Evolutionary conservation across 257 asterid genomes (phyloP).

Genomic region (Leonotis leonurus): DNA sequence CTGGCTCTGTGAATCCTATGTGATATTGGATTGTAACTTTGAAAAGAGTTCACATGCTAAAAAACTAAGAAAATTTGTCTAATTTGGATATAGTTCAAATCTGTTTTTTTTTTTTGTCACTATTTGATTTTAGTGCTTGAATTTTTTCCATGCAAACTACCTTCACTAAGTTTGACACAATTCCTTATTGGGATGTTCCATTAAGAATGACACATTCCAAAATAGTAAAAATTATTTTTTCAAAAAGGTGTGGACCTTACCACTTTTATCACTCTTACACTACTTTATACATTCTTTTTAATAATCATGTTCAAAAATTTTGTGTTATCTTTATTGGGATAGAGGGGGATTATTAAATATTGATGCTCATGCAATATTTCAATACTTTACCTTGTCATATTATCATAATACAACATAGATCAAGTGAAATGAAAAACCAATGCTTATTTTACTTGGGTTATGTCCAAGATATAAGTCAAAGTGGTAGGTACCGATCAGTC

Average conservation of each 20-base stretch:
- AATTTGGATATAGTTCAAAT: neutral
- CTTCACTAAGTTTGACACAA: too few relatives aligned
- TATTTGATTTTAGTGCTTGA: neutral
- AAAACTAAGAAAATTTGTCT: neutral
- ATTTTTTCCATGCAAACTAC: conserved; percentile 1
- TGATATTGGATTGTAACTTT: neutral
- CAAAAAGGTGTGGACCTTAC: too few relatives aligned
- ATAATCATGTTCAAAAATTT: too few relatives aligned
- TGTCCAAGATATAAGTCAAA: conserved; percentile 15
- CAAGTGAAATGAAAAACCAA: conserved; percentile 10
- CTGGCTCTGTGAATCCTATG: neutral
- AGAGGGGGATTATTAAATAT: neutral
- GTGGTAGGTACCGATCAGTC: conserved; percentile 35
- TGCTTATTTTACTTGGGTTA: conserved; percentile 11
- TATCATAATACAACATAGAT: conserved; percentile 19
- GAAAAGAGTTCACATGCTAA: neutral
- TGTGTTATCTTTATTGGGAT: too few relatives aligned
- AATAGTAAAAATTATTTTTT: too few relatives aligned
- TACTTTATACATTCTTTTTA: too few relatives aligned
- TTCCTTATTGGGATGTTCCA: too few relatives aligned
- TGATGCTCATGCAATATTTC: neutral
- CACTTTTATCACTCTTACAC: too few relatives aligned
- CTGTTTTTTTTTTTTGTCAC: neutral
- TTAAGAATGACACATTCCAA: too few relatives aligned
- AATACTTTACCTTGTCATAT: neutral